Conservation (phyloP, 2,329 filamentous ascomycete species). For the Keithomyces neogunnii region DNA sequence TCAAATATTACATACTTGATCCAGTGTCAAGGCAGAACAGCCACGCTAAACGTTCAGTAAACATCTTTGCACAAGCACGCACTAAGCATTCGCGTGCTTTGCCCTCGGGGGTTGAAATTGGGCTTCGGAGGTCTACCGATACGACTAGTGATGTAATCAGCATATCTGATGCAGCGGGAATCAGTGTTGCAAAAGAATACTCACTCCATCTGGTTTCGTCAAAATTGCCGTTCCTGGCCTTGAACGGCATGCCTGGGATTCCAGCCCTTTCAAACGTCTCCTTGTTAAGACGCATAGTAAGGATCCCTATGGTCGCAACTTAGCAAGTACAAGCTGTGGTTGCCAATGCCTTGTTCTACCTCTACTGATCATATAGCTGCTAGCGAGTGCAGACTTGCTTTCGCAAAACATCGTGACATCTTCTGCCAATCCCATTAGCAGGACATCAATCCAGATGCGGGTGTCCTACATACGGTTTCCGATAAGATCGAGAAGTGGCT, state of each 20-base stretch:
- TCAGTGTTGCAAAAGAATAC: conserved; percentile 2
- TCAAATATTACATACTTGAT: conserved; percentile 13
- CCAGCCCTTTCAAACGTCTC: conserved; percentile 78
- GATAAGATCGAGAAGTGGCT: conserved; percentile 79
- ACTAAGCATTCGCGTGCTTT: conserved; percentile 31
- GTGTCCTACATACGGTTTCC: conserved; percentile 53
- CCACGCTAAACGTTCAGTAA: conserved; percentile 63
- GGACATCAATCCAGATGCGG: background rate
- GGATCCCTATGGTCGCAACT: conserved; percentile 40
- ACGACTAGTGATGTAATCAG: conserved; percentile 46
- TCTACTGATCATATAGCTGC: conserved; percentile 61
- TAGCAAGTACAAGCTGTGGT: background rate
- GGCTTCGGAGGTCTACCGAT: conserved; percentile 63
- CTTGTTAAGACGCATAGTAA: conserved; percentile 72
- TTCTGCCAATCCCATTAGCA: conserved; percentile 35
- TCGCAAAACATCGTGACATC: conserved; percentile 79
- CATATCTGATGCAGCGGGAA: background rate
- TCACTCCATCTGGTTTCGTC: background rate
- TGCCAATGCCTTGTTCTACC: conserved; percentile 34
- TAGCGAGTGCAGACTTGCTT: conserved; percentile 61
- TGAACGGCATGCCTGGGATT: conserved; percentile 62
- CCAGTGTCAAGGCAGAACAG: conserved; percentile 59
- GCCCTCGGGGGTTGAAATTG: conserved; percentile 51
- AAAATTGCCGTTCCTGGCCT: conserved; percentile 34
- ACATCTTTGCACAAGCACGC: conserved; percentile 71